These are phyloP conservation scores for Aspergillus candidus DNA, from an alignment of 2,329 filamentous ascomycete species.

Conservation along the genomic window DNA sequence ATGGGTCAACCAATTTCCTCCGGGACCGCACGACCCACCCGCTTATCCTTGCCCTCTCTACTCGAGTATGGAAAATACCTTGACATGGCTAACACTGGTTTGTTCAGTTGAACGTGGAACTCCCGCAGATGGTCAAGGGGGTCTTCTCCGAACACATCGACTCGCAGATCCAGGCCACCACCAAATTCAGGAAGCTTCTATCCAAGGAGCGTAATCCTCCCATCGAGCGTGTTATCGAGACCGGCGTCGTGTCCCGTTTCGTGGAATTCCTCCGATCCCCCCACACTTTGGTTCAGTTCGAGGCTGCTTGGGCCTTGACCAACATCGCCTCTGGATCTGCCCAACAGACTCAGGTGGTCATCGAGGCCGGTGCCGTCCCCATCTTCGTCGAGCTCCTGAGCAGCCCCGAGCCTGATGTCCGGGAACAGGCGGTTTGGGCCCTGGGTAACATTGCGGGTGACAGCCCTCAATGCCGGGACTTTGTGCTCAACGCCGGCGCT, in stretches of 20 bases:
- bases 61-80: conserved; percentile 2
- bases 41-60: neutral
- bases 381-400: conserved; percentile 96
- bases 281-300: conserved; percentile 96
- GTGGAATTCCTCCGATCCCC: conserved; percentile 97
- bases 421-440: conserved; percentile 98
- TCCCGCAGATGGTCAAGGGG: conserved; percentile 94
- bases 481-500: conserved; percentile 84
- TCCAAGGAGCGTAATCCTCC: conserved; percentile 99
- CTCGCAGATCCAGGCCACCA: conserved; percentile 92
- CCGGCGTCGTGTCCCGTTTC: conserved; percentile 92
- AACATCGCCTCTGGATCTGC: conserved; percentile 98
- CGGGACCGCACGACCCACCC: neutral
- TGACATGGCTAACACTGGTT: conserved; percentile 17
- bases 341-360: conserved; percentile 96
- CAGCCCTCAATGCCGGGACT: conserved; percentile 94
- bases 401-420: conserved; percentile 94
- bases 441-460: conserved; percentile 98
- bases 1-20: neutral
- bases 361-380: conserved; percentile 93
- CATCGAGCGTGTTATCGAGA: conserved; percentile 99
- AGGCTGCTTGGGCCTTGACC: conserved; percentile 97
- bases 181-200: conserved; percentile 95
- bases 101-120: conserved; percentile 84
- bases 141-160: conserved; percentile 99